Percentiles rank a stretch among this genome's conserved stretches.
These are phyloP conservation scores for Plasmodium malariae DNA, from an alignment of 169 alveolate species.

Conservation along the genomic window DNA sequence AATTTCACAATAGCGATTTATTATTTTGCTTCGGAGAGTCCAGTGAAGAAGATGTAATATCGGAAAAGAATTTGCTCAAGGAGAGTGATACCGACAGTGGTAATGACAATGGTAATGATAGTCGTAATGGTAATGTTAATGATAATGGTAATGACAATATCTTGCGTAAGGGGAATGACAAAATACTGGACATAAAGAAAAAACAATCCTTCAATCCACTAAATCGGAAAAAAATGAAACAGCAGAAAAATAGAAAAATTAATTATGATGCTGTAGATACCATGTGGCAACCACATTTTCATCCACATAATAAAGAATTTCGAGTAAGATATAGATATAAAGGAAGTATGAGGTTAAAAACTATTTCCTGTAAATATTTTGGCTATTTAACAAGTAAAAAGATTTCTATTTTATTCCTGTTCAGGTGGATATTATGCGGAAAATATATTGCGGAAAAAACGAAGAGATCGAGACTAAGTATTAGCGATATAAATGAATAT, in stretches of 20 bases:
- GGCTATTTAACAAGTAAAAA: conserved; percentile 79
- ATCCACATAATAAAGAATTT: conserved; percentile 84
- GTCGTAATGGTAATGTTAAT: neutral
- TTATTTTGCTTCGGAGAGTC: conserved; percentile 73
- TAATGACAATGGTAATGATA: neutral
- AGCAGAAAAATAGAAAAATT: conserved; percentile 47
- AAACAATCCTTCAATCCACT: neutral
- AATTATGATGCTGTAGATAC: conserved; percentile 80
- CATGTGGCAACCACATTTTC: conserved; percentile 86
- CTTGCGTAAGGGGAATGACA: neutral
- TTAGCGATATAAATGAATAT: conserved; percentile 50
- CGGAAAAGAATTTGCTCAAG: neutral
- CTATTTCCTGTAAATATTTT: conserved; percentile 79
- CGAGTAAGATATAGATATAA: conserved; percentile 84
- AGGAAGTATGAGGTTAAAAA: conserved; percentile 83
- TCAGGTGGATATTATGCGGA: conserved; percentile 81
- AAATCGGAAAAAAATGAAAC: conserved; percentile 31
- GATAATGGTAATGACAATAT: neutral
- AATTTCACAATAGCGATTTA: conserved; percentile 39
- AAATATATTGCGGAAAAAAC: conserved; percentile 80
- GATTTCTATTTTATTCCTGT: conserved; percentile 79
- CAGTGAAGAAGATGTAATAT: conserved; percentile 55
- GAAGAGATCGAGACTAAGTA: conserved; percentile 74
- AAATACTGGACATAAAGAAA: neutral
- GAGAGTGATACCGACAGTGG: neutral